These are phyloP conservation scores for Corylus heterophylla DNA, from an alignment of 306 rosid genomes.

Conservation along the genomic window DNA sequence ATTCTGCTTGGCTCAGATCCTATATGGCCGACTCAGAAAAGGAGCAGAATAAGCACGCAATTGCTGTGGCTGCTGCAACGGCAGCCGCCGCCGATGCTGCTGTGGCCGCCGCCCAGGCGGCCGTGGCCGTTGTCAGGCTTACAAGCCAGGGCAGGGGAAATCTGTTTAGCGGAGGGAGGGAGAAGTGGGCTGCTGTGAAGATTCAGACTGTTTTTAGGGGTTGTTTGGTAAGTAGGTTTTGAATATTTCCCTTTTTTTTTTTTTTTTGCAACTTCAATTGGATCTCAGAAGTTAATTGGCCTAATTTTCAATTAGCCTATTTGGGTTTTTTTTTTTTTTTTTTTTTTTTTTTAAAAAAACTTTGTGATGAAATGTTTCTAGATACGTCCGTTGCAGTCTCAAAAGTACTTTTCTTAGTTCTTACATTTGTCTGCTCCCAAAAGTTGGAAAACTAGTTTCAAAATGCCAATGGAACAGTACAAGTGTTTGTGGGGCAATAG, in stretches of 20 bases:
- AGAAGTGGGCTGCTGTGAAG: slow-evolving; percentile 68
- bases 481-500: slow-evolving; percentile 24
- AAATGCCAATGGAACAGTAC: slow-evolving; percentile 56
- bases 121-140: slow-evolving; percentile 81
- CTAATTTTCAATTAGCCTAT: slow-evolving; percentile 5
- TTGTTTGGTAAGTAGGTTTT: slow-evolving; percentile 57
- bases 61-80: slow-evolving; percentile 97
- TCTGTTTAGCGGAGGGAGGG: slow-evolving; percentile 59
- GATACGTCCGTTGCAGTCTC: slow-evolving; percentile 5
- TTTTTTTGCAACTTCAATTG: slow-evolving; percentile 14
- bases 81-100: slow-evolving; percentile 94
- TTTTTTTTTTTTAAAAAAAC: background rate
- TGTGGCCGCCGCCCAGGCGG: slow-evolving; percentile 85
- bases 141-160: slow-evolving; percentile 65
- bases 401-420: slow-evolving; percentile 45
- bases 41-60: slow-evolving; percentile 86
- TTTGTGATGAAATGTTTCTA: slow-evolving; percentile 3
- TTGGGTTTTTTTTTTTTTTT: slow-evolving; percentile 13
- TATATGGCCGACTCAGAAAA: slow-evolving; percentile 59
- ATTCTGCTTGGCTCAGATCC: slow-evolving; percentile 68
- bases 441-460: slow-evolving; percentile 30
- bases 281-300: background rate
- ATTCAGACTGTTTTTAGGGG: slow-evolving; percentile 92
- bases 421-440: slow-evolving; percentile 46
- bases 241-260: background rate